A percentile compares a stretch with the other conserved stretches of the same genome.
These are phyloP conservation scores for Plasmodium gonderi DNA, from an alignment of 169 alveolate species.

Conservation along the genomic window DNA sequence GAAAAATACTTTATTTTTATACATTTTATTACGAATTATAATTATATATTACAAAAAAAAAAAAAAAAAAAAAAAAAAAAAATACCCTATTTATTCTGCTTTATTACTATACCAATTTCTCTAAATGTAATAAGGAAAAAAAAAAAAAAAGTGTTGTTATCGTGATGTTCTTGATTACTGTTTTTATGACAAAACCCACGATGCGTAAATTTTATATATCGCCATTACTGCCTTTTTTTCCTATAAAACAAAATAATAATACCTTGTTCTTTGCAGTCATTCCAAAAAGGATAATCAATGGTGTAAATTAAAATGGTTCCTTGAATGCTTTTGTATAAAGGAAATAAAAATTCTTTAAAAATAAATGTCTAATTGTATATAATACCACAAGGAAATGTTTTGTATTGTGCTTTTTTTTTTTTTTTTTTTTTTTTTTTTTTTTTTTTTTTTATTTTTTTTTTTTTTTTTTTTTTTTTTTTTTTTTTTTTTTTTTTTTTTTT, in stretches of 20 bases:
- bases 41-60: background rate
- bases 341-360: background rate
- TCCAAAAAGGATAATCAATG: background rate
- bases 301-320: background rate
- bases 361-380: background rate
- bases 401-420: background rate
- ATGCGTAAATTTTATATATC: background rate
- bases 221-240: background rate
- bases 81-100: too few species aligned
- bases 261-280: background rate
- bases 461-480: background rate
- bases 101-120: background rate
- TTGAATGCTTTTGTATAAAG: background rate
- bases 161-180: background rate
- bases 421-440: background rate
- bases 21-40: background rate
- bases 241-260: background rate
- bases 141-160: background rate
- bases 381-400: background rate
- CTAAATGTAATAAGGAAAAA: background rate
- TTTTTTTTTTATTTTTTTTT: background rate
- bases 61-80: too few species aligned
- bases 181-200: background rate
- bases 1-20: background rate
- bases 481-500: background rate